Percentiles rank a stretch among this genome's conserved stretches.
Evolutionary conservation across 2,329 filamentous ascomycete species (phyloP).

Genomic region (Neonectria sp.): DNA sequence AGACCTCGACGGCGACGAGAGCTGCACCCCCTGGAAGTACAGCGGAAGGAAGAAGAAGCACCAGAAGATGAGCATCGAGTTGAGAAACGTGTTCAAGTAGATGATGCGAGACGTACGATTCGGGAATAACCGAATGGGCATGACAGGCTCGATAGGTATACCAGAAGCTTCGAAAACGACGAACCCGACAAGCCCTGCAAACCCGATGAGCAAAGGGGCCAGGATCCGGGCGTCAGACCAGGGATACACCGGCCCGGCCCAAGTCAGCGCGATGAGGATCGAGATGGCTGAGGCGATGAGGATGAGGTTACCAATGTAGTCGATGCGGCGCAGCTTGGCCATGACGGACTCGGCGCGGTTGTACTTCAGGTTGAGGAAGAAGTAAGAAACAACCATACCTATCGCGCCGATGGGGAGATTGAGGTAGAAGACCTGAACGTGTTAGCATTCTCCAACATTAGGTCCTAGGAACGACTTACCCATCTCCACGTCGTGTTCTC

Average conservation of each 20-base stretch:
- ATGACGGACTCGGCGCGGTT: conserved; percentile 37
- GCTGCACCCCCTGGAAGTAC: conserved; percentile 61
- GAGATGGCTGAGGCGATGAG: conserved; percentile 57
- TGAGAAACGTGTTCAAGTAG: conserved; percentile 41
- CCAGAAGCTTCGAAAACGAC: conserved; percentile 38
- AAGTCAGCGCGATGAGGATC: conserved; percentile 60
- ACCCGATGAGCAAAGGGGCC: conserved; percentile 55
- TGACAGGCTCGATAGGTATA: conserved; percentile 41
- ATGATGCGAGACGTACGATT: conserved; percentile 40
- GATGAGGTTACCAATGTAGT: conserved; percentile 60
- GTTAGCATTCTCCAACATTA: neutral
- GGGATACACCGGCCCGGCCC: conserved; percentile 57
- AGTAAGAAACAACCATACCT: conserved; percentile 48
- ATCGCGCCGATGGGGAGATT: conserved; percentile 57
- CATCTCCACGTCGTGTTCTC: conserved; percentile 57
- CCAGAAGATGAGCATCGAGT: conserved; percentile 50
- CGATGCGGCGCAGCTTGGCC: conserved; percentile 54
- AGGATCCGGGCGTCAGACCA: conserved; percentile 60
- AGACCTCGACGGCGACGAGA: conserved; percentile 49
- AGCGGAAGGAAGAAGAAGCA: conserved; percentile 59
- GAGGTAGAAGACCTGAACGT: conserved; percentile 58
- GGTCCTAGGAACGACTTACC: conserved; percentile 29
- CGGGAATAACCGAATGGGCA: conserved; percentile 41
- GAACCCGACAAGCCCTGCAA: conserved; percentile 34
- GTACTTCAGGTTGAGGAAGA: conserved; percentile 57